Evolutionary conservation across 2,329 filamentous ascomycete species (phyloP).

Genomic region (Aspergillus oerlinghausenensis): DNA sequence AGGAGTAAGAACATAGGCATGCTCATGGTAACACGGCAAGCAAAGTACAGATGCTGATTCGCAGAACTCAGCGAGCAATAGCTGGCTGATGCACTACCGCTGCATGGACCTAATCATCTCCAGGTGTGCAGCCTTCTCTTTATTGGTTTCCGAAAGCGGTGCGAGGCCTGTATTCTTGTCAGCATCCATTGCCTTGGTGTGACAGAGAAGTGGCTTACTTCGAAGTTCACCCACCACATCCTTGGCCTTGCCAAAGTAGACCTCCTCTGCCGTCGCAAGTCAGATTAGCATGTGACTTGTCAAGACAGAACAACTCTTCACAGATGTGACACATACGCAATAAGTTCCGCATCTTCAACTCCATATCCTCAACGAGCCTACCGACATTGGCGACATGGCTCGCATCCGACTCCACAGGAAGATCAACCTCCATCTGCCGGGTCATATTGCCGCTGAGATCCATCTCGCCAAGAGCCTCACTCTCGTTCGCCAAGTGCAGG

Average conservation of each 20-base stretch:
- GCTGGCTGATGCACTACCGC: constrained; percentile 23
- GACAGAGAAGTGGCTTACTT: constrained; percentile 49
- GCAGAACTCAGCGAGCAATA: neutral
- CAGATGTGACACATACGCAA: constrained; percentile 51
- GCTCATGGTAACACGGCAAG: neutral
- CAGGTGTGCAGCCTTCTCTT: constrained; percentile 76
- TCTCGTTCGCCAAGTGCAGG: constrained; percentile 70
- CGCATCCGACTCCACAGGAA: constrained; percentile 82
- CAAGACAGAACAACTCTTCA: neutral
- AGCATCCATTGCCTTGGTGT: constrained; percentile 2
- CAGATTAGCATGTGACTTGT: constrained; percentile 14
- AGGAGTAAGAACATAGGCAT: neutral
- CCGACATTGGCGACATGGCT: constrained; percentile 96
- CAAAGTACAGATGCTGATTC: neutral
- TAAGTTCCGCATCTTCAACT: constrained; percentile 97
- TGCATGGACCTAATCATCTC: constrained; percentile 72
- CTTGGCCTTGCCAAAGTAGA: constrained; percentile 99
- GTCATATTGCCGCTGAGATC: constrained; percentile 98
- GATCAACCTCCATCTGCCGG: constrained; percentile 86
- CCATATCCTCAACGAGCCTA: constrained; percentile 95
- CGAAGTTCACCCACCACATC: constrained; percentile 94
- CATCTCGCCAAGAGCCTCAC: constrained; percentile 70
- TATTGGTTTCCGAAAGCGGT: constrained; percentile 76
- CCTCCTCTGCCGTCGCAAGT: constrained; percentile 60
- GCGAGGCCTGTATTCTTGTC: constrained; percentile 52